Percentiles rank a stretch among this genome's conserved stretches.
Evolutionary conservation across 352 stramenopile species (phyloP).

Genomic region (Pythium brassicae): DNA sequence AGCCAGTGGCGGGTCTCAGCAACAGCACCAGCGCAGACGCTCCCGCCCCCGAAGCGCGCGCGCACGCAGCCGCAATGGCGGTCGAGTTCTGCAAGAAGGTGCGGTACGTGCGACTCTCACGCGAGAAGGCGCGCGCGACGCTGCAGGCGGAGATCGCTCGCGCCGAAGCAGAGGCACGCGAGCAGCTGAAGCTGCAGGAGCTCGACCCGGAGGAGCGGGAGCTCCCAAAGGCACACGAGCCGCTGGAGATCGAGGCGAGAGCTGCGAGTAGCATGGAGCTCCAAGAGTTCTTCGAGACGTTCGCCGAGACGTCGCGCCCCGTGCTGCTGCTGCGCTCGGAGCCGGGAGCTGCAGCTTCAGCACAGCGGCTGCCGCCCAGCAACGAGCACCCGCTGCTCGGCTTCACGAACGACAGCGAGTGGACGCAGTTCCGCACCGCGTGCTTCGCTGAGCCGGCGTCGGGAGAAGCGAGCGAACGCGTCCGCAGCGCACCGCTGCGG

Average conservation of each 20-base stretch:
- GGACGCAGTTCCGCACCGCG: conserved; percentile 10
- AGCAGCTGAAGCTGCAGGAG: not conserved
- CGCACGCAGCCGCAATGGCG: not conserved
- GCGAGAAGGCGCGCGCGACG: conserved; percentile 28
- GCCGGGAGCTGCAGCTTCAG: too few species aligned
- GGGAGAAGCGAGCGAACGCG: not conserved
- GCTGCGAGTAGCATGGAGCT: conserved; percentile 27
- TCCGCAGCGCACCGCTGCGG: conserved; percentile 19
- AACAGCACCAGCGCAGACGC: too few species aligned
- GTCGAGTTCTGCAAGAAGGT: conserved; percentile 42
- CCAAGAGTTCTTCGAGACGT: conserved; percentile 65
- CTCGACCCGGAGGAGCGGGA: not conserved
- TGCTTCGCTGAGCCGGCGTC: conserved; percentile 17
- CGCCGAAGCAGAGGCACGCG: not conserved
- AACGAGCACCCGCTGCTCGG: conserved; percentile 15
- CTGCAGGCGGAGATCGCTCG: conserved; percentile 15
- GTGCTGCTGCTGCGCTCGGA: too few species aligned
- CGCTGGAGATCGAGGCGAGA: conserved; percentile 15
- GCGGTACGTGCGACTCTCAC: conserved; percentile 46
- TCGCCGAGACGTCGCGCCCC: conserved; percentile 26
- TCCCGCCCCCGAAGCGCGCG: too few species aligned
- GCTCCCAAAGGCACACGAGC: not conserved
- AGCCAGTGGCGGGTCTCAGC: not conserved
- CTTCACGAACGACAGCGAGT: conserved; percentile 14
- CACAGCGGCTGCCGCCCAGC: too few species aligned